Percentiles rank a stretch among this genome's conserved stretches.
Evolutionary conservation across 805 yeast genomes (phyloP).

Genomic region (Zygoascus biomembranicola): DNA sequence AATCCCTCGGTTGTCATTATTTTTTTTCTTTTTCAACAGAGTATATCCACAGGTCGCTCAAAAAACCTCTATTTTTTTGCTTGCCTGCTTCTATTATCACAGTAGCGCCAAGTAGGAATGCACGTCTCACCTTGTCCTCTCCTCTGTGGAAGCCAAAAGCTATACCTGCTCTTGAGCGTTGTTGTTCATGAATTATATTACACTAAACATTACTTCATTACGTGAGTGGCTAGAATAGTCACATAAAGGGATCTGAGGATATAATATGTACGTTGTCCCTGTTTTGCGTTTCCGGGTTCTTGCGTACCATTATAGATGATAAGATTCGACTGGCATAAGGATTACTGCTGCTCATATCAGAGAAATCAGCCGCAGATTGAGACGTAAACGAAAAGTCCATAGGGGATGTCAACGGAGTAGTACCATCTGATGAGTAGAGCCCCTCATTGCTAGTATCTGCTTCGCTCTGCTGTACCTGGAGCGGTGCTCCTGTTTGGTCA

Average conservation of each 20-base stretch:
- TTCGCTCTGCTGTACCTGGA: not conserved
- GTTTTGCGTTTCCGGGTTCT: not conserved
- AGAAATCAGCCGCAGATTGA: not conserved
- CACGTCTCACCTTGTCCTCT: too few relatives aligned
- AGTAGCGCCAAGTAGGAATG: too few relatives aligned
- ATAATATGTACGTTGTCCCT: not conserved
- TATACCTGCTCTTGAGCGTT: too few relatives aligned
- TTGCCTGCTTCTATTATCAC: too few relatives aligned
- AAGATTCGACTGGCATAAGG: not conserved
- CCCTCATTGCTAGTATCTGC: not conserved
- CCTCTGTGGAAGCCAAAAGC: too few relatives aligned
- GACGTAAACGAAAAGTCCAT: not conserved
- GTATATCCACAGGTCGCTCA: too few relatives aligned
- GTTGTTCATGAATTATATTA: not conserved
- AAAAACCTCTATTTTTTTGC: too few relatives aligned
- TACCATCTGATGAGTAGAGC: not conserved
- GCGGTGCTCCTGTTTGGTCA: not conserved
- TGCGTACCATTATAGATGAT: not conserved
- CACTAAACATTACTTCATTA: not conserved
- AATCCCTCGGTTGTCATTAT: constrained; percentile 70
- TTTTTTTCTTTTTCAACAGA: constrained; percentile 26
- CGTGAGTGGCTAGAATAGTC: not conserved
- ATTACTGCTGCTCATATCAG: not conserved
- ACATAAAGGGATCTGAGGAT: not conserved
- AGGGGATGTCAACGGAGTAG: not conserved